These are phyloP conservation scores for Pouteria glomerata DNA, from an alignment of 148 eudicot species.

Conservation along the genomic window DNA sequence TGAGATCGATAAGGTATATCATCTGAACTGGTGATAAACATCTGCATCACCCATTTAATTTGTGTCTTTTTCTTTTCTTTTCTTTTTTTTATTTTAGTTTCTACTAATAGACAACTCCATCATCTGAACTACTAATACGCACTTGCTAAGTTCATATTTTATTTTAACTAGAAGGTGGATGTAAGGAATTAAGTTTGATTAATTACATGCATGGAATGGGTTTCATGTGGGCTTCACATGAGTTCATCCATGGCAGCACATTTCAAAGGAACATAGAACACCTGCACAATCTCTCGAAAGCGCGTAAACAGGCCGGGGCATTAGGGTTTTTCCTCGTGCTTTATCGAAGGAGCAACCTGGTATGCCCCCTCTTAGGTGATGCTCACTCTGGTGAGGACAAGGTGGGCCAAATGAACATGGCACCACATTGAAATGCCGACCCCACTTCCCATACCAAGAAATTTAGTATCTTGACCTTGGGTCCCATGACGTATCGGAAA, in stretches of 20 bases:
- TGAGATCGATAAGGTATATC: not conserved
- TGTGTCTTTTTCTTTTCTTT: too few species aligned
- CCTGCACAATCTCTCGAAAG: conserved; percentile 25
- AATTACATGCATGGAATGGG: too few species aligned
- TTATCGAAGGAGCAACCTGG: conserved; percentile 32
- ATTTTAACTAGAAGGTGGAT: too few species aligned
- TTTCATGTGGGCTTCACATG: conserved; percentile 65
- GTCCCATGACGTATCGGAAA: not conserved
- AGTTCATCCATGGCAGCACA: conserved; percentile 23
- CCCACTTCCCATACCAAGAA: conserved; percentile 24
- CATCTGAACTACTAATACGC: too few species aligned
- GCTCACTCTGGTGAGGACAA: conserved; percentile 13
- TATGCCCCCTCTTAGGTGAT: conserved; percentile 27
- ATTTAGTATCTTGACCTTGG: not conserved
- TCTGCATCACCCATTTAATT: too few species aligned
- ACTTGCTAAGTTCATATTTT: too few species aligned
- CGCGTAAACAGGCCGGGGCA: conserved; percentile 12
- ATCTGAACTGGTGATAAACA: not conserved
- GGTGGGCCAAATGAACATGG: conserved; percentile 23
- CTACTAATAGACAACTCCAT: too few species aligned
- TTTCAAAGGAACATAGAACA: conserved; percentile 35
- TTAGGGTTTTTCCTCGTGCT: conserved; percentile 32
- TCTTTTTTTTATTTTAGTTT: too few species aligned
- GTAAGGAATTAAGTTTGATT: too few species aligned
- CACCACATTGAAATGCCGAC: conserved; percentile 5